Evolutionary conservation across 164 flowering plant genomes (phyloP).

Genomic region (Vitis rupestris): DNA sequence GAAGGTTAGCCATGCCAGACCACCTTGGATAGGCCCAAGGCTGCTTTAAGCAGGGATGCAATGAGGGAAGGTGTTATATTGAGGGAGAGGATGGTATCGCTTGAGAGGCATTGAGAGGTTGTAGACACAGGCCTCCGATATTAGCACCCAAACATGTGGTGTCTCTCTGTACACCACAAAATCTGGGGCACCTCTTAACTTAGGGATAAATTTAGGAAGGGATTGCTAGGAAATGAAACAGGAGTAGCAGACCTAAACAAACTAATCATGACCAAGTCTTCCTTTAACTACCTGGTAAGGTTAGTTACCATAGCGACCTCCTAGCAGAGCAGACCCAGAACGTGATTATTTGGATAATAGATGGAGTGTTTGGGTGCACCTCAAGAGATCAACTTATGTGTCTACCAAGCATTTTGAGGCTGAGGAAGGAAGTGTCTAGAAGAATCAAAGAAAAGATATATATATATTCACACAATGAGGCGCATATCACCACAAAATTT

Average conservation of each 20-base stretch:
- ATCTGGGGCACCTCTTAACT: conserved; percentile 4
- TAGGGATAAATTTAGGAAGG: conserved; percentile 1
- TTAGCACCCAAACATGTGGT: conserved; percentile 17
- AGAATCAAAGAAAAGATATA: too few species aligned
- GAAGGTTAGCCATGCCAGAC: conserved; percentile 15
- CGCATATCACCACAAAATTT: too few species aligned
- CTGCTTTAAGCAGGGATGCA: conserved; percentile 29
- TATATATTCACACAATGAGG: too few species aligned
- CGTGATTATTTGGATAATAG: too few species aligned
- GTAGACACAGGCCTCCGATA: conserved; percentile 4
- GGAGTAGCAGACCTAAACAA: neutral
- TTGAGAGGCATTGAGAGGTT: conserved; percentile 16
- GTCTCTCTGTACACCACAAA: conserved; percentile 8
- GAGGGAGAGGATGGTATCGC: conserved; percentile 3
- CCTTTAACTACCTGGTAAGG: neutral
- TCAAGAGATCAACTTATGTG: too few species aligned
- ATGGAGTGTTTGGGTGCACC: too few species aligned
- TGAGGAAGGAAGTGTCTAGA: too few species aligned
- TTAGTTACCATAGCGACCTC: too few species aligned
- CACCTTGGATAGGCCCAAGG: conserved; percentile 46
- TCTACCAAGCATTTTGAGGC: too few species aligned
- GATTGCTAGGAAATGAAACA: neutral
- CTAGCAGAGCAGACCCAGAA: too few species aligned
- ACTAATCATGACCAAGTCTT: conserved; percentile 15
- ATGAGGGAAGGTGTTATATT: conserved; percentile 19